Conservation (phyloP, 768 basidiomycete species). For the Hygrocybe punicea region DNA sequence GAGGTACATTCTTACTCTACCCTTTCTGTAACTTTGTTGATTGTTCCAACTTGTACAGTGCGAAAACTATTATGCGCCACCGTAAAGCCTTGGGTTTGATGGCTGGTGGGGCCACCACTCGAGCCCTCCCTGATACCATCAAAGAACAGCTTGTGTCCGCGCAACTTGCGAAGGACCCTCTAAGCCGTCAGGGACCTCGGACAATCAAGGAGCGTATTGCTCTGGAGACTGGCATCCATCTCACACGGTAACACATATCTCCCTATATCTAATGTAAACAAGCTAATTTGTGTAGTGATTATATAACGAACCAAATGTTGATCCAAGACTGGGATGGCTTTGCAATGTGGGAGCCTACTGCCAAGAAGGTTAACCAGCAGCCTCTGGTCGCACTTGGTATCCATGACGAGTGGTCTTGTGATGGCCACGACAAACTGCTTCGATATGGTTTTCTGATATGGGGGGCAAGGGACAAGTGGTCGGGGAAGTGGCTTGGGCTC, state of each 20-base stretch:
- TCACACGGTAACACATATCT: constrained; percentile 21
- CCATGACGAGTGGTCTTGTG: constrained; percentile 31
- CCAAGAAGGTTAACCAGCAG: constrained; percentile 23
- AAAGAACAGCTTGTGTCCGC: constrained; percentile 34
- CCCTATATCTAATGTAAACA: not conserved
- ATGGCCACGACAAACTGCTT: constrained; percentile 36
- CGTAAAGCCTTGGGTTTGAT: constrained; percentile 26
- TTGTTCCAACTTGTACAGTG: too few relatives aligned
- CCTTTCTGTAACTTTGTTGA: not conserved
- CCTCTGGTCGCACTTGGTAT: constrained; percentile 21
- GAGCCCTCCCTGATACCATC: constrained; percentile 21
- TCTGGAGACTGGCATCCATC: constrained; percentile 31
- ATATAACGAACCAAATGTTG: constrained; percentile 20
- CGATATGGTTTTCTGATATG: constrained; percentile 32
- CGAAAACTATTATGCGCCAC: constrained; percentile 28
- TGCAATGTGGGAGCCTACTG: constrained; percentile 20
- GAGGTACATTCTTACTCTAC: constrained; percentile 20
- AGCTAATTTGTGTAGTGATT: constrained; percentile 8
- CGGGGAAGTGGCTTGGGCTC: constrained; percentile 26
- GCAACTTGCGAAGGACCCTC: constrained; percentile 35
- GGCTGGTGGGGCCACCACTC: constrained; percentile 31
- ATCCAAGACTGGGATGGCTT: constrained; percentile 24
- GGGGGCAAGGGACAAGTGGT: constrained; percentile 25
- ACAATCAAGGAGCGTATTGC: constrained; percentile 30
- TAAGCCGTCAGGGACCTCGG: constrained; percentile 25